phyloP scores from a whole-genome alignment of 148 eudicot species.

The Arctostaphylos glauca region DNA sequence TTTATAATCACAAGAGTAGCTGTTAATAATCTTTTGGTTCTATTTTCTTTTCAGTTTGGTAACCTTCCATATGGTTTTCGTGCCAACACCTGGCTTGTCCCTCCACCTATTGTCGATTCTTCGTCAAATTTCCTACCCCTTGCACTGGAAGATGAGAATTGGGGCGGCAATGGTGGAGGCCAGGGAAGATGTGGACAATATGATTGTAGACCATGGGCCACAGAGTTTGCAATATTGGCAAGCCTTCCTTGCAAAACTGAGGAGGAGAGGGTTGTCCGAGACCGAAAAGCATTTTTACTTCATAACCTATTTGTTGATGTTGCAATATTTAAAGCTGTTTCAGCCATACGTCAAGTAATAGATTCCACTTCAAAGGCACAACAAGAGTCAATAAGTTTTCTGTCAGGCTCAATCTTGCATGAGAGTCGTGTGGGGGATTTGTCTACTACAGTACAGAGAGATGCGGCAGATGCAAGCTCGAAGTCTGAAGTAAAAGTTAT shows the following conservation, averaged over 20 bases:
- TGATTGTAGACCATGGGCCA: constrained; percentile 89
- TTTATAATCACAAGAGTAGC: constrained; percentile 12
- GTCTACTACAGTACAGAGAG: constrained; percentile 61
- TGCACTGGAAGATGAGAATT: constrained; percentile 80
- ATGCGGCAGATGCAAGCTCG: constrained; percentile 61
- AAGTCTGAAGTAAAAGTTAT: constrained; percentile 47
- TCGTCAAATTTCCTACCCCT: constrained; percentile 61
- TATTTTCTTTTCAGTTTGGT: constrained; percentile 67
- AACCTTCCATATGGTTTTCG: constrained; percentile 99
- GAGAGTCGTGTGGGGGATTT: constrained; percentile 80
- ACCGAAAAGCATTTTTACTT: constrained; percentile 95
- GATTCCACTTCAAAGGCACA: constrained; percentile 23
- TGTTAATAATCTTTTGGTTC: constrained; percentile 21
- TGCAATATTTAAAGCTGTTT: constrained; percentile 74
- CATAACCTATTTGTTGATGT: constrained; percentile 86
- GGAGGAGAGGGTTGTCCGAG: constrained; percentile 91
- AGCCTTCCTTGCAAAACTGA: constrained; percentile 88
- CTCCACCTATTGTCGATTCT: constrained; percentile 64
- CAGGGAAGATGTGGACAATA: constrained; percentile 72
- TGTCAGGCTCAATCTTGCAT: constrained; percentile 44
- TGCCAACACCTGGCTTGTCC: constrained; percentile 93
- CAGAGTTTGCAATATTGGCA: constrained; percentile 81
- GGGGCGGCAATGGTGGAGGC: constrained; percentile 98
- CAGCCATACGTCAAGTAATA: constrained; percentile 52
- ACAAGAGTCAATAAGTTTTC: constrained; percentile 16